Evolutionary conservation across 495 filamentous ascomycete species (phyloP).

Genomic region (Copromyces sp.): DNA sequence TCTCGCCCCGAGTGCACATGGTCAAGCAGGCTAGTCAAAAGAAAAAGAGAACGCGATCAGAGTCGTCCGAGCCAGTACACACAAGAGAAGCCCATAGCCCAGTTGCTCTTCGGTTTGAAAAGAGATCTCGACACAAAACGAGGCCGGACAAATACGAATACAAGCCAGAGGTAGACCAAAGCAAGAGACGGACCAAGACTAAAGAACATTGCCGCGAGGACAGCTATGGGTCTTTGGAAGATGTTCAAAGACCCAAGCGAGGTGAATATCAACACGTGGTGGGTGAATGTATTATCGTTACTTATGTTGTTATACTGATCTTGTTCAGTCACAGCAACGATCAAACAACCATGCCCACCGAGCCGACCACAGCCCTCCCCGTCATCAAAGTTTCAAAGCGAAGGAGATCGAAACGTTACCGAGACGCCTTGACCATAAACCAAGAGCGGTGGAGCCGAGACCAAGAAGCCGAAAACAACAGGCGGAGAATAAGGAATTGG

Average conservation of each 20-base stretch:
- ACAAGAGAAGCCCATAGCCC: neutral
- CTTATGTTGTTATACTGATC: neutral
- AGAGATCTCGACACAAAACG: slow-evolving; percentile 51
- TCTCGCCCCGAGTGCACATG: neutral
- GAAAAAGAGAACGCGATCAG: slow-evolving; percentile 9
- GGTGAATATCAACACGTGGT: neutral
- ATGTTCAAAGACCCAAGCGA: neutral
- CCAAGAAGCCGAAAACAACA: slow-evolving; percentile 15
- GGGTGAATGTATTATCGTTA: neutral
- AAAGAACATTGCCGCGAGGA: neutral
- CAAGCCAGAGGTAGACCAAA: slow-evolving; percentile 31
- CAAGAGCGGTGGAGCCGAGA: neutral
- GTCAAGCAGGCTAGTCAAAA: neutral
- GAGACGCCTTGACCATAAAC: neutral
- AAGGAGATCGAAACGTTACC: neutral
- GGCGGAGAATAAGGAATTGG: slow-evolving; percentile 24
- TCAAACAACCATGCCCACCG: neutral
- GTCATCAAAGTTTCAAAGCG: neutral
- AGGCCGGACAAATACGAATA: slow-evolving; percentile 45
- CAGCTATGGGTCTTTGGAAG: neutral
- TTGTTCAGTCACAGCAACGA: neutral
- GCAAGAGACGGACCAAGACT: neutral
- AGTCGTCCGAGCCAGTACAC: neutral
- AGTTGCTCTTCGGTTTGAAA: slow-evolving; percentile 36
- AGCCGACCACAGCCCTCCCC: neutral